Evolutionary conservation across 441 rosid species (phyloP).

Genomic region (Raphanus hybrid): DNA sequence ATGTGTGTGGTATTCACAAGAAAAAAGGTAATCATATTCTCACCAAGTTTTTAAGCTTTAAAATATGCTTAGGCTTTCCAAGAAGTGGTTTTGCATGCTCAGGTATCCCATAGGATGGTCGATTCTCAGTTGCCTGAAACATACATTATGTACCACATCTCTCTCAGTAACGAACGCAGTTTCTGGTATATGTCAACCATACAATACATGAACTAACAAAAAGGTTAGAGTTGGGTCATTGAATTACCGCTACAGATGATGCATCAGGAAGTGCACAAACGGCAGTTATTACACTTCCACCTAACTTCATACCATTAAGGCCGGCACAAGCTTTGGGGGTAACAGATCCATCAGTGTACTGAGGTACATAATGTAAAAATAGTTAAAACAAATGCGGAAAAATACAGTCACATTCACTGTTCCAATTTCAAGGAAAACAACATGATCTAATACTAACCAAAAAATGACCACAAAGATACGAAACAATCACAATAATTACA

Average conservation of each 20-base stretch:
- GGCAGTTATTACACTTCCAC: constrained; percentile 79
- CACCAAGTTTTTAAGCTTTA: constrained; percentile 89
- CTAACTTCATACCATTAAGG: constrained; percentile 91
- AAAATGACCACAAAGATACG: constrained; percentile 9
- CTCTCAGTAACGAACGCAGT: constrained; percentile 39
- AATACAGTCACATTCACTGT: constrained; percentile 14
- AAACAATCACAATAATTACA: constrained; percentile 17
- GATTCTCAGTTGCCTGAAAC: constrained; percentile 58
- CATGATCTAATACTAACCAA: constrained; percentile 15
- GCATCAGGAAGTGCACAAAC: constrained; percentile 68
- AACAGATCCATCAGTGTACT: constrained; percentile 79
- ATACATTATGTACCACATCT: constrained; percentile 29
- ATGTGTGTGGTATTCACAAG: constrained; percentile 7
- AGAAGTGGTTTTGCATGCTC: constrained; percentile 83
- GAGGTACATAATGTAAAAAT: constrained; percentile 26
- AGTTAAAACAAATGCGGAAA: constrained; percentile 10
- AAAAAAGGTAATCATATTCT: background rate
- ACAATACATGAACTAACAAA: constrained; percentile 11
- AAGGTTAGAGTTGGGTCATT: constrained; percentile 12
- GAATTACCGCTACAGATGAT: constrained; percentile 55
- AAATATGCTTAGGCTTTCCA: constrained; percentile 68
- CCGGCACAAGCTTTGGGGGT: constrained; percentile 87
- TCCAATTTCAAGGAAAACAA: background rate
- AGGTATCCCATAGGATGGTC: constrained; percentile 66
- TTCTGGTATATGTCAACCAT: constrained; percentile 18